Base-by-base conservation (phyloP, 2,329 filamentous ascomycete species). In the Monosporascus sp. region DNA sequence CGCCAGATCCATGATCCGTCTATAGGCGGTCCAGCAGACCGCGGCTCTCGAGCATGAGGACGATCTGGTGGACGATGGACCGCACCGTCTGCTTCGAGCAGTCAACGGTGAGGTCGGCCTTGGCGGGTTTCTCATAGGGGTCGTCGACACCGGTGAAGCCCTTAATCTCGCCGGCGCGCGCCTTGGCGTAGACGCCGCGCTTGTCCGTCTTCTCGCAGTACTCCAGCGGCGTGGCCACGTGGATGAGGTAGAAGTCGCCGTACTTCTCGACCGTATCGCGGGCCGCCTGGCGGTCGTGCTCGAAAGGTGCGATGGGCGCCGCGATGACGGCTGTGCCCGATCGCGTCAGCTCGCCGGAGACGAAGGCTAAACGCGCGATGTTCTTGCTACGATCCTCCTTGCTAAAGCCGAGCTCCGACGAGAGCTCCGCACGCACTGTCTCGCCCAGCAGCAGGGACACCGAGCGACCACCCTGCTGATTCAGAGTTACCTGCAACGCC, bases 111-210 rank as follows among this genome's bases (percentile, higher is more conserved):
- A 99, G 78, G 70, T 97, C 86, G 35, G 92, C 83, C 75, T 93
- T 91, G 61, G 74, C 66, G 9, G 94, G 94, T 22, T 73, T 69
- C 85, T 99, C 94, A 70, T 99, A 99, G 48, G 94, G 92, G 77
- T 97, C 93, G 70, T 97, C 93, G 53, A 99, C 91, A 66, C 94
- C 94, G 7, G 94, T 99, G 82, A 99, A 99, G 60, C 92, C 92
- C 84, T 92, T 94, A 74, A 99, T 95, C 78, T 96, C 89, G 54
- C 94, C 94, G 20, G 79, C 81, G 58, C 94, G 84, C 41, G 94
- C 94, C 70, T 84, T 83, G 61, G 81, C 81, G 74, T 97, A 99
- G 68, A 96, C 86, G 55, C 94, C 94, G 57, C 88, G 82, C 79
- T 91, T 92, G 74, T 99, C 94, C 31, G 91, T 97, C 84, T 89